Conservation (phyloP, 768 basidiomycete species). For the Solioccasus polychromus region DNA sequence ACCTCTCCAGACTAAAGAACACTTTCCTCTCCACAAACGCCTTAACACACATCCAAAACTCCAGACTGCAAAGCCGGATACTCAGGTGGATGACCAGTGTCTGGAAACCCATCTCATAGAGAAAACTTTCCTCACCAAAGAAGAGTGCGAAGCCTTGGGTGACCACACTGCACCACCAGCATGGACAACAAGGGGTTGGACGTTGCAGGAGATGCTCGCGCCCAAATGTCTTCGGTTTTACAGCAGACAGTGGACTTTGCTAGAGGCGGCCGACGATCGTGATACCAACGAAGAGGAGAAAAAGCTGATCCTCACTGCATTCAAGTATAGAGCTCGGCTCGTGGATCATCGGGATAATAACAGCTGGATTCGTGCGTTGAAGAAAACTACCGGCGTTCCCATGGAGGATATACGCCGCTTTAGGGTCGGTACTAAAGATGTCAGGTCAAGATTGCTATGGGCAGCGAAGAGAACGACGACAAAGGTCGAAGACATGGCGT, state of each 20-base stretch:
- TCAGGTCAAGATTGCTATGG: constrained; percentile 24
- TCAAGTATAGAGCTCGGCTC: constrained; percentile 18
- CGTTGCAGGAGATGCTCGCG: constrained; percentile 27
- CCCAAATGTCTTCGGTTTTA: constrained; percentile 29
- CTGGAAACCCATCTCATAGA: constrained; percentile 10
- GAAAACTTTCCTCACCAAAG: constrained; percentile 1
- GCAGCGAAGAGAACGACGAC: constrained; percentile 27
- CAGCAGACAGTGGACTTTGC: constrained; percentile 21
- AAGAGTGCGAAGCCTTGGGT: background rate
- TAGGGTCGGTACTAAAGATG: constrained; percentile 12
- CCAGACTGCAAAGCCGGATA: constrained; percentile 12
- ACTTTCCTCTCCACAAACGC: constrained; percentile 11
- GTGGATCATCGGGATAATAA: constrained; percentile 15
- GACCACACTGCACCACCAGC: constrained; percentile 9
- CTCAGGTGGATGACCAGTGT: constrained; percentile 19
- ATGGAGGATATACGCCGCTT: constrained; percentile 9
- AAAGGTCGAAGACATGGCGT: constrained; percentile 28
- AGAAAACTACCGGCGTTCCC: constrained; percentile 14
- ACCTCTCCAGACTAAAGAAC: background rate
- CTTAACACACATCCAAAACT: constrained; percentile 1
- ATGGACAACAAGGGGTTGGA: constrained; percentile 28
- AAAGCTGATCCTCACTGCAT: constrained; percentile 11
- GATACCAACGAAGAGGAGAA: constrained; percentile 11
- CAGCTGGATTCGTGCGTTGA: constrained; percentile 15
- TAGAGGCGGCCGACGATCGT: constrained; percentile 21